These are phyloP conservation scores for Yamagishiella unicocca DNA, from an alignment of 139 green algal species.

Conservation along the genomic window DNA sequence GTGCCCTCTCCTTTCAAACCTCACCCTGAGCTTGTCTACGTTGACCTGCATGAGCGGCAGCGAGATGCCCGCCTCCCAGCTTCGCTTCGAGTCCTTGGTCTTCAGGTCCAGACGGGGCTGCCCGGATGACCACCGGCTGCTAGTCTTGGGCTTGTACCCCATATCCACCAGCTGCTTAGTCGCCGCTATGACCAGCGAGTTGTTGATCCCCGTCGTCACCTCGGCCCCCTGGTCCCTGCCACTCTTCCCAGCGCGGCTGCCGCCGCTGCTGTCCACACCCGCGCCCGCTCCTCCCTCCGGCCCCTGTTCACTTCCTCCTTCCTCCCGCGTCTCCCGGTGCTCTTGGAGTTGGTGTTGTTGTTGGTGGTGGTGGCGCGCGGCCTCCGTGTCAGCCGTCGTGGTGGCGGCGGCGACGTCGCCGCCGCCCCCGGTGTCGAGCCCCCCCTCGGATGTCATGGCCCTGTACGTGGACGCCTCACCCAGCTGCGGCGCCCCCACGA, in stretches of 20 bases:
- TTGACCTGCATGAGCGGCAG: conserved; percentile 68
- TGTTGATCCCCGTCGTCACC: neutral
- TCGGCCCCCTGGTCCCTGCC: neutral
- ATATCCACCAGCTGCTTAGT: conserved; percentile 25
- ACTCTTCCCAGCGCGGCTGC: too few species aligned
- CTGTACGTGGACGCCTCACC: conserved; percentile 59
- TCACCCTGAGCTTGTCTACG: conserved; percentile 57
- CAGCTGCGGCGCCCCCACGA: conserved; percentile 79
- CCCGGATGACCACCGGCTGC: conserved; percentile 66
- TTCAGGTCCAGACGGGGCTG: conserved; percentile 63
- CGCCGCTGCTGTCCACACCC: neutral
- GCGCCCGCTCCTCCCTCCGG: neutral
- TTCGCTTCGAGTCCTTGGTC: conserved; percentile 9
- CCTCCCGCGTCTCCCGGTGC: neutral
- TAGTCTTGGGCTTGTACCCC: conserved; percentile 43
- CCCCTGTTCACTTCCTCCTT: neutral
- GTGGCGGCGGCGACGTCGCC: neutral
- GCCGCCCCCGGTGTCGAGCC: too few species aligned
- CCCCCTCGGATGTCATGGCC: conserved; percentile 3
- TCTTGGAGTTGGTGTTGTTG: neutral
- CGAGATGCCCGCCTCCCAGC: conserved; percentile 61
- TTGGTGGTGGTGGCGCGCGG: neutral
- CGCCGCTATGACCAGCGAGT: neutral
- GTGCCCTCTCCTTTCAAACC: too few species aligned
- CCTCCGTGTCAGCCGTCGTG: neutral